Base-by-base conservation (phyloP, 768 basidiomycete genomes). In the Russula olivacea region DNA sequence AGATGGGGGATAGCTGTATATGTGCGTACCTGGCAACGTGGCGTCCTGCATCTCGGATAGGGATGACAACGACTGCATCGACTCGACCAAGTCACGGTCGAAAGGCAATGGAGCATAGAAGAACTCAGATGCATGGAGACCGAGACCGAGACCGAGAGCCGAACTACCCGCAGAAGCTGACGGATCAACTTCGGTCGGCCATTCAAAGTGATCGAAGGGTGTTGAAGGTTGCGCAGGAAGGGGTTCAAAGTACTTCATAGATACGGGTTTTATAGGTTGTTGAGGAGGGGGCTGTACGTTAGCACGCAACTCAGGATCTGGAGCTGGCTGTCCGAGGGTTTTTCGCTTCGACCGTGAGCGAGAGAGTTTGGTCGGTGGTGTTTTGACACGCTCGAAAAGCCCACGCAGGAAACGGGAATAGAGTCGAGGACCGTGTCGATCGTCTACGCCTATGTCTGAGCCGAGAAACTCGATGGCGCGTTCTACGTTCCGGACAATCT, bases 391-490 rank as follows among this genome's bases (percentile, higher is more conserved):
- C 21, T 63, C 58, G 10, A 74, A 63, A 48, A 74, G 66, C 21
- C 69, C 68, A 19, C 61, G 61, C 15, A 74, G 55, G 69, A 74
- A 74, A 30, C 72, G 71, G 14, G 74, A 65, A 57, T 71, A 74
- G 17, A 74, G 68, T 58, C 68, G 69, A 17, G 72, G 72, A 5
- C 72, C 71, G 58, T 74, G 74, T n/a, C 67, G 63, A n/a, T 68
- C 70, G n/a, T 74, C 74, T 48, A 74, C 68, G 15, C 71, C 70
- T 36, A 73, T 68, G 38, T 68, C 70, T 10, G 72, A 65, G 30
- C 69, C 65, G 36, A 69, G 69, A 34, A 74, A 70, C 41, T 70
- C 68, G 63, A 69, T 65, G 5, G 61, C 67, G 11, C 64, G 67
- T 47, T 64, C 65, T 14, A 74, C 69, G 28, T 66, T 65, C 11